These are phyloP conservation scores for Hypoxylon sp. DNA, from an alignment of 2,329 filamentous ascomycete species.

Conservation along the genomic window DNA sequence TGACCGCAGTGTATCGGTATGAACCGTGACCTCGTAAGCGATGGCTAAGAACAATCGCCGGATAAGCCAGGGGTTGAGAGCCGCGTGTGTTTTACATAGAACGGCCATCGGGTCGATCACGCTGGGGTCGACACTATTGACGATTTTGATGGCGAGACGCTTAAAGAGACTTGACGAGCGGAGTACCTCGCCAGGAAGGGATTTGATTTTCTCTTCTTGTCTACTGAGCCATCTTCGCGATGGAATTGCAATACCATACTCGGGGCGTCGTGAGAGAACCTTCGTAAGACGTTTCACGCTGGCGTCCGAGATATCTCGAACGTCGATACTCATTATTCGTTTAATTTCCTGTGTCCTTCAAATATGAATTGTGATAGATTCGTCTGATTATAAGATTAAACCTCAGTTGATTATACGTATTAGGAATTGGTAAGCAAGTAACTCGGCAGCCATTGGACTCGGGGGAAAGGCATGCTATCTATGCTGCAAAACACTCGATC, in stretches of 20 bases:
- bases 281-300: conserved; percentile 55
- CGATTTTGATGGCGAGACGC: conserved; percentile 55
- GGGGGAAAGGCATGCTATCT: conserved; percentile 25
- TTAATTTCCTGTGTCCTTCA: conserved; percentile 12
- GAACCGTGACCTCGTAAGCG: conserved; percentile 58
- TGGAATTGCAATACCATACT: conserved; percentile 53
- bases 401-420: neutral
- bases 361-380: conserved; percentile 12
- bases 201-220: conserved; percentile 54
- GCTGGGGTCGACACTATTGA: conserved; percentile 49
- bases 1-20: conserved; percentile 49
- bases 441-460: neutral
- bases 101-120: conserved; percentile 53
- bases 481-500: conserved; percentile 12
- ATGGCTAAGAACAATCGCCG: conserved; percentile 61
- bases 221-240: conserved; percentile 56
- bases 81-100: conserved; percentile 60
- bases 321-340: conserved; percentile 46
- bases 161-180: conserved; percentile 52
- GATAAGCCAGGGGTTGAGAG: conserved; percentile 61
- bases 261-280: conserved; percentile 57
- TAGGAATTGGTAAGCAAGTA: conserved; percentile 3
- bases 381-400: conserved; percentile 3
- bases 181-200: conserved; percentile 50
- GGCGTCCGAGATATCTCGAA: conserved; percentile 49